phyloP scores from a whole-genome alignment of 495 filamentous ascomycete genomes.

The Parmelia sp. region DNA sequence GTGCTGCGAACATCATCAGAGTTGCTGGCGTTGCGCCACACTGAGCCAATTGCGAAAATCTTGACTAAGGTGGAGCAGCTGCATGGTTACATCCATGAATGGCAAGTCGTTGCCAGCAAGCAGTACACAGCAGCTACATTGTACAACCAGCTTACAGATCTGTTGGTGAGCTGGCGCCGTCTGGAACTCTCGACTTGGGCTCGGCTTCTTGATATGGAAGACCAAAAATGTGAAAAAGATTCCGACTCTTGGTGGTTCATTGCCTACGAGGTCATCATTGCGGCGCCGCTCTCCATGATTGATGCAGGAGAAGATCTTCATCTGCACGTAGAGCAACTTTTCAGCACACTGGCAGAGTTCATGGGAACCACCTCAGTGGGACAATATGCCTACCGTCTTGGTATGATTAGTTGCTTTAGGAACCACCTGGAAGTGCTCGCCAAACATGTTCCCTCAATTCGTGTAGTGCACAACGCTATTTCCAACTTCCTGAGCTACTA shows the following conservation, averaged over 20 bases:
- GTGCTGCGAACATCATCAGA: constrained; percentile 67
- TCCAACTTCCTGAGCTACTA: constrained; percentile 72
- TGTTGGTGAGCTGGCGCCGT: constrained; percentile 79
- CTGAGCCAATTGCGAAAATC: constrained; percentile 80
- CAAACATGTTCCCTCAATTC: constrained; percentile 49
- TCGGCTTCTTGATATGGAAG: constrained; percentile 78
- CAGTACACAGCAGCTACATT: constrained; percentile 61
- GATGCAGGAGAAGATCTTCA: constrained; percentile 48
- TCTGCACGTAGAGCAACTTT: constrained; percentile 57
- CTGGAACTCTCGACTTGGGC: constrained; percentile 90
- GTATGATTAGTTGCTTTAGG: constrained; percentile 66
- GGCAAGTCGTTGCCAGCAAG: constrained; percentile 83
- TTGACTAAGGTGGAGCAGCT: constrained; percentile 79
- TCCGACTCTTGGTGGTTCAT: constrained; percentile 95
- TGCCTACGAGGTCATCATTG: constrained; percentile 81
- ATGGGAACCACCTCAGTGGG: constrained; percentile 67
- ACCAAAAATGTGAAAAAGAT: constrained; percentile 62
- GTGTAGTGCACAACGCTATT: constrained; percentile 51
- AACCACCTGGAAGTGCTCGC: constrained; percentile 50
- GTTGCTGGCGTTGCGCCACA: constrained; percentile 64
- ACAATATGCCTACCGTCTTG: constrained; percentile 67
- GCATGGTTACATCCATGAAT: constrained; percentile 76
- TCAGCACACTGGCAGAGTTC: constrained; percentile 68
- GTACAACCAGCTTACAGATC: constrained; percentile 67
- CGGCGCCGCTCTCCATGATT: constrained; percentile 57